phyloP scores from a whole-genome alignment of 768 basidiomycete species.

The Pleurotus ostreatus region DNA sequence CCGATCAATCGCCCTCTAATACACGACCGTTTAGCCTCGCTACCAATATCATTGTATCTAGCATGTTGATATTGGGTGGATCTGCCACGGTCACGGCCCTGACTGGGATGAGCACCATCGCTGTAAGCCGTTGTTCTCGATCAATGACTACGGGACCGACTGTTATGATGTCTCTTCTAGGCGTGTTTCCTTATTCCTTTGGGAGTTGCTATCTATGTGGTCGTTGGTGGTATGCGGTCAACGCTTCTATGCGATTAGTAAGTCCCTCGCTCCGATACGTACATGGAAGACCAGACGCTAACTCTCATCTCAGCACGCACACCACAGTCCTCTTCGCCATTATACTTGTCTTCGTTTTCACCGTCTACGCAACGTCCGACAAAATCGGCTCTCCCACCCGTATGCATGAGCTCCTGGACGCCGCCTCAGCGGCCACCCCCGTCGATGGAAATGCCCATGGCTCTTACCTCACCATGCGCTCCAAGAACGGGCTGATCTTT shows the following conservation, averaged over 20 bases:
- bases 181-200: slow-evolving; percentile 90
- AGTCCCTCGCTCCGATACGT: slow-evolving; percentile 20
- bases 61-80: slow-evolving; percentile 75
- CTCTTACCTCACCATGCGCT: slow-evolving; percentile 79
- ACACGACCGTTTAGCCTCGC: slow-evolving; percentile 46
- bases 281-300: neutral
- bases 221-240: slow-evolving; percentile 84
- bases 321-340: slow-evolving; percentile 85
- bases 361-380: slow-evolving; percentile 73
- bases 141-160: neutral
- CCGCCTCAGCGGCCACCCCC: slow-evolving; percentile 49
- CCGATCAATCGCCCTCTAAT: neutral
- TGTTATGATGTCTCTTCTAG: slow-evolving; percentile 20
- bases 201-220: slow-evolving; percentile 85
- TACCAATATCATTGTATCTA: slow-evolving; percentile 90
- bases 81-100: slow-evolving; percentile 85
- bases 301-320: slow-evolving; percentile 56
- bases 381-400: slow-evolving; percentile 74
- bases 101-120: slow-evolving; percentile 88
- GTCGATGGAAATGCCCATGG: slow-evolving; percentile 82
- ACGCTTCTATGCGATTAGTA: slow-evolving; percentile 85
- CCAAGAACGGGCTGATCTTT: slow-evolving; percentile 65
- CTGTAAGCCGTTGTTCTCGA: slow-evolving; percentile 32
- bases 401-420: slow-evolving; percentile 79
- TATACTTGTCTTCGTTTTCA: slow-evolving; percentile 71